These are phyloP conservation scores for Candida tropicalis DNA, from an alignment of 1,139 yeast species.

Conservation along the genomic window DNA sequence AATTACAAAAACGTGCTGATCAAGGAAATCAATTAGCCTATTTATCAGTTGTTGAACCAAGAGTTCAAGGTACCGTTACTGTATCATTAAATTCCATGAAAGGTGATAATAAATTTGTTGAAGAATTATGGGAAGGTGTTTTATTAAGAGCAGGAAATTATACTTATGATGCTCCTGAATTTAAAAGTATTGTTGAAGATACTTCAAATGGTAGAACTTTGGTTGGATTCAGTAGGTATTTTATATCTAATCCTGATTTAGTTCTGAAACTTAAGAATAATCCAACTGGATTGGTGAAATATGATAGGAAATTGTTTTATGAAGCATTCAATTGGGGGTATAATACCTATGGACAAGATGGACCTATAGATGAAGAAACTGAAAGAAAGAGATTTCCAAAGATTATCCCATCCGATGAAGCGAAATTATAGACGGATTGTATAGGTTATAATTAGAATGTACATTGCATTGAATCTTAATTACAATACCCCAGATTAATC, in stretches of 20 bases:
- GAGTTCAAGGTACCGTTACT: slow-evolving; percentile 21
- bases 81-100: slow-evolving; percentile 14
- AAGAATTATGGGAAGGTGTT: slow-evolving; percentile 51
- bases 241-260: slow-evolving; percentile 57
- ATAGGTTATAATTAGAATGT: no score
- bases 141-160: slow-evolving; percentile 52
- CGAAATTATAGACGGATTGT: slow-evolving; percentile 3
- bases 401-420: neutral
- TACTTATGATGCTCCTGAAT: slow-evolving; percentile 28
- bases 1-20: slow-evolving; percentile 42
- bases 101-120: slow-evolving; percentile 37
- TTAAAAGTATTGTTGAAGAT: slow-evolving; percentile 23
- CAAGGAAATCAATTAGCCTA: slow-evolving; percentile 48
- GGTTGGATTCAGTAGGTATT: slow-evolving; percentile 50
- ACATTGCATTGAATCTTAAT: no score
- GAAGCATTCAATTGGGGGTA: slow-evolving; percentile 26
- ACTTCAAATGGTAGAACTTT: slow-evolving; percentile 40
- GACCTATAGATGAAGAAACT: slow-evolving; percentile 20
- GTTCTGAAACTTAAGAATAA: slow-evolving; percentile 42
- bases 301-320: slow-evolving; percentile 28
- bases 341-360: slow-evolving; percentile 22
- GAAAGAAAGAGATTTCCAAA: slow-evolving; percentile 19
- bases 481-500: no score
- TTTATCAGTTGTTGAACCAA: slow-evolving; percentile 55
- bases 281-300: slow-evolving; percentile 39